Percentiles rank a stretch among this genome's conserved stretches.
These are phyloP conservation scores for Acidomyces sp. DNA, from an alignment of 495 filamentous ascomycete genomes.

Conservation along the genomic window DNA sequence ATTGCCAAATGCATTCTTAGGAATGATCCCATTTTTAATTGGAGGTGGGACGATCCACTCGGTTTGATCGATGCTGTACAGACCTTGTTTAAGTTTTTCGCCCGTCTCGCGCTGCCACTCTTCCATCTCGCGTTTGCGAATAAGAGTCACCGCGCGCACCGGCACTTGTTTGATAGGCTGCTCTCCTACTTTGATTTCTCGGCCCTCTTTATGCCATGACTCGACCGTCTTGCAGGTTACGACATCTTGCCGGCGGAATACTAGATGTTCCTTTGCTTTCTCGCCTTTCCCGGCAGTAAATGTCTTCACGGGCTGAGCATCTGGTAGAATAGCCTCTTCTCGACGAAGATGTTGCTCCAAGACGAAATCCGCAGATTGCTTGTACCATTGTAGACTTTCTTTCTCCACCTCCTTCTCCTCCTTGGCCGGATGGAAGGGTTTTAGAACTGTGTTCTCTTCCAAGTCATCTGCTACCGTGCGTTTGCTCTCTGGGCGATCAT, in stretches of 20 bases:
- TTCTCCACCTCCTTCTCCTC: slow-evolving; percentile 47
- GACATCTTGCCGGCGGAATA: slow-evolving; percentile 70
- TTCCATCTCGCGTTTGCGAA: slow-evolving; percentile 78
- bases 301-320: slow-evolving; percentile 54
- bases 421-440: slow-evolving; percentile 48
- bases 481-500: slow-evolving; percentile 44
- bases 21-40: slow-evolving; percentile 69
- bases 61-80: slow-evolving; percentile 78
- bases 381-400: slow-evolving; percentile 73
- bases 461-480: slow-evolving; percentile 58
- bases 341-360: slow-evolving; percentile 79
- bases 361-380: slow-evolving; percentile 70
- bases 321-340: slow-evolving; percentile 73
- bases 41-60: slow-evolving; percentile 86
- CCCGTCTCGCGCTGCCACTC: slow-evolving; percentile 67
- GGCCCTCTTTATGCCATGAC: slow-evolving; percentile 95
- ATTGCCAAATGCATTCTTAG: slow-evolving; percentile 90
- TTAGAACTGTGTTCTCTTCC: slow-evolving; percentile 65
- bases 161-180: slow-evolving; percentile 75
- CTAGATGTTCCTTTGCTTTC: slow-evolving; percentile 57
- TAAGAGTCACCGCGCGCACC: slow-evolving; percentile 78
- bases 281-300: slow-evolving; percentile 58
- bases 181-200: slow-evolving; percentile 53
- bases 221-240: slow-evolving; percentile 79
- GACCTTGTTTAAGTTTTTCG: slow-evolving; percentile 69